Base-by-base conservation (phyloP, 768 basidiomycete species). In the Plicaturopsis crispa region DNA sequence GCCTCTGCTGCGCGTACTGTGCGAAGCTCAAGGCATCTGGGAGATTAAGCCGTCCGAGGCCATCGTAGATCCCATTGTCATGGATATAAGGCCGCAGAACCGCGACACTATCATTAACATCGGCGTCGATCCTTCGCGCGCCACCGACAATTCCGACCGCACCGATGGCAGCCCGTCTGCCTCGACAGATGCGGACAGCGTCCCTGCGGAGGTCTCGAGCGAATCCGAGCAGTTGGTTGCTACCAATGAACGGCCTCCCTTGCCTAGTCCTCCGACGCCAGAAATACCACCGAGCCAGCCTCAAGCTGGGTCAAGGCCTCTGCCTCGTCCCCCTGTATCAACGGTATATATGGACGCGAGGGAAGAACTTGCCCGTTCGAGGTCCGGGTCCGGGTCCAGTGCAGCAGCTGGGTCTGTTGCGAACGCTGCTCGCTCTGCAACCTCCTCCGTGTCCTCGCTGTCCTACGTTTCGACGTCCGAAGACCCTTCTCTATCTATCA, bases 21-120 rank as follows among this genome's bases (percentile, higher is more conserved):
- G 85, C 48, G 86, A 90, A 54, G 71, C 72, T 6, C 68, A 76
- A 39, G 70, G 60, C 16, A 73, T 88, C 31, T 90, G 87, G 87
- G 59, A 65, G 24, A 66, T 50, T 14, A 48, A 55, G 44, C 31
- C 50, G 38, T 33, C 38, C 35, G 4, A 45, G 49, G 38, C 44
- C 33, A 33, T 14, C 47, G 43, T 39, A 22, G 34, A 52, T 50
- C 35, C 47, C 24, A 48, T 49, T 2, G 52, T 65, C 7, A 43
- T 62, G 40, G 61, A 62, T 43, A 60, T 64, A n/a, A n/a, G n/a
- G n/a, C n/a, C n/a, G n/a, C n/a, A n/a, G 33, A 52, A 48, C 35
- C 41, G 49, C 19, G 57, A 55, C 30, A 50, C 43, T 39, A 36
- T 36, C 3, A 48, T 56, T 13, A 20, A 58, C 43, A 60, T 62